These are phyloP conservation scores for Lipomyces mesembrius DNA, from an alignment of 805 yeast genomes.

Conservation along the genomic window DNA sequence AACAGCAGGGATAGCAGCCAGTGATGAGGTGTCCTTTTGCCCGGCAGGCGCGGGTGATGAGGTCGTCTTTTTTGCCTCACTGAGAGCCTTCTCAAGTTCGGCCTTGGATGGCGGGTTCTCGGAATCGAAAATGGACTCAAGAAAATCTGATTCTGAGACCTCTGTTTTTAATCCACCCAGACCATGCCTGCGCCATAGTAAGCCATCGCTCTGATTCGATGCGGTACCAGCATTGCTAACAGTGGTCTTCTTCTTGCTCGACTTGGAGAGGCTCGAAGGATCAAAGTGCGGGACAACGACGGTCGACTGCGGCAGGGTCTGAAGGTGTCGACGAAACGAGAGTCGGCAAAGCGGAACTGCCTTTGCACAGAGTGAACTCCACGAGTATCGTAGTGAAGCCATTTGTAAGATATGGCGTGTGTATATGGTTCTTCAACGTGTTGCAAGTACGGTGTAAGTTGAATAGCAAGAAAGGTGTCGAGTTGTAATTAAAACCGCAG, in stretches of 20 bases:
- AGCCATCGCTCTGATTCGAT: neutral
- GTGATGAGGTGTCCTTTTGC: slow-evolving; percentile 36
- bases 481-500: neutral
- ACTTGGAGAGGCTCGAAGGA: slow-evolving; percentile 9
- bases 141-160: slow-evolving; percentile 29
- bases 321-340: slow-evolving; percentile 13
- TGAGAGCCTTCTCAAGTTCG: slow-evolving; percentile 28
- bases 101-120: slow-evolving; percentile 35
- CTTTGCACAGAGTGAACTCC: neutral
- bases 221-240: neutral
- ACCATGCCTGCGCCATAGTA: slow-evolving; percentile 31
- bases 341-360: neutral
- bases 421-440: neutral
- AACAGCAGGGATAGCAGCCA: slow-evolving; percentile 39
- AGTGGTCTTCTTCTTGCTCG: neutral
- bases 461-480: neutral
- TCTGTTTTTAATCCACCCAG: slow-evolving; percentile 11
- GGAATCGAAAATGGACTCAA: slow-evolving; percentile 31
- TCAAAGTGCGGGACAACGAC: slow-evolving; percentile 19
- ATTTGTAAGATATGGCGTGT: neutral
- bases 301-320: slow-evolving; percentile 12
- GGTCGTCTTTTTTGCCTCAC: slow-evolving; percentile 13
- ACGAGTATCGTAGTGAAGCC: neutral
- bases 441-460: neutral
- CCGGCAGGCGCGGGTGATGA: slow-evolving; percentile 3